Conservation (phyloP, 495 filamentous ascomycete species). For the Mycothermus thermophilus region DNA sequence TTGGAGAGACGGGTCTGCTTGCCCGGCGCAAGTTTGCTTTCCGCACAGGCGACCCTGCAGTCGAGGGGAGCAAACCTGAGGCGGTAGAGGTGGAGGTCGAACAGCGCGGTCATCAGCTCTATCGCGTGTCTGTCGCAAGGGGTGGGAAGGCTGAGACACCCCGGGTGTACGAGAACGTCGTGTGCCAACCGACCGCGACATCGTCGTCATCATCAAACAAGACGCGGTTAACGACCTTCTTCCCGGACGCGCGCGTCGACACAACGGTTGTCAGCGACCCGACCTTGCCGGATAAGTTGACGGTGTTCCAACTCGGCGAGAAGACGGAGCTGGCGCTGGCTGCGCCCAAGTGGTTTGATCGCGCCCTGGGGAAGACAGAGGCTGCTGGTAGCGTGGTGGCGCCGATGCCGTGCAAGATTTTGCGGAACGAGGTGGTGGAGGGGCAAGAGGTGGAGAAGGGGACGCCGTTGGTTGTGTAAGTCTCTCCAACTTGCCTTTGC, state of each 20-base stretch:
- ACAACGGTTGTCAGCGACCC: conserved; percentile 61
- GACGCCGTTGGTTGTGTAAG: conserved; percentile 71
- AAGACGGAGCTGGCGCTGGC: conserved; percentile 58
- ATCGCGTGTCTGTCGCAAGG: conserved; percentile 49
- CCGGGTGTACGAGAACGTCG: conserved; percentile 29
- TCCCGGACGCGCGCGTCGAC: conserved; percentile 65
- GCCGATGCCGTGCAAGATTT: conserved; percentile 90
- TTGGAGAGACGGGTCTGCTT: conserved; percentile 27
- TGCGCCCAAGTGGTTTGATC: conserved; percentile 68
- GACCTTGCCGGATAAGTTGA: conserved; percentile 43
- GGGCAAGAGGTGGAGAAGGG: conserved; percentile 76
- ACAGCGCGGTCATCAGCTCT: conserved; percentile 48
- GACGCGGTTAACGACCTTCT: conserved; percentile 42
- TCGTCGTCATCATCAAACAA: conserved; percentile 14
- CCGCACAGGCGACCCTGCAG: conserved; percentile 26
- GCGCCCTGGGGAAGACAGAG: conserved; percentile 73
- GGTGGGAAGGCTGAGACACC: conserved; percentile 19
- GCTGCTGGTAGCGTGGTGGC: conserved; percentile 63
- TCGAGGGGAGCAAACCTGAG: conserved; percentile 28
- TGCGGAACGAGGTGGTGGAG: conserved; percentile 68
- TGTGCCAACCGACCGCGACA: conserved; percentile 27
- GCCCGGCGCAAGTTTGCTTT: conserved; percentile 42
- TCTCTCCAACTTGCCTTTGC: conserved; percentile 1
- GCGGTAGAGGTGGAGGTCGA: conserved; percentile 44
- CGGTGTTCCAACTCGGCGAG: conserved; percentile 68